A percentile compares a stretch with the other conserved stretches of the same genome.
These are phyloP conservation scores for Diversispora eburnea DNA, from an alignment of 192 early-diverging fungal species.

Conservation along the genomic window DNA sequence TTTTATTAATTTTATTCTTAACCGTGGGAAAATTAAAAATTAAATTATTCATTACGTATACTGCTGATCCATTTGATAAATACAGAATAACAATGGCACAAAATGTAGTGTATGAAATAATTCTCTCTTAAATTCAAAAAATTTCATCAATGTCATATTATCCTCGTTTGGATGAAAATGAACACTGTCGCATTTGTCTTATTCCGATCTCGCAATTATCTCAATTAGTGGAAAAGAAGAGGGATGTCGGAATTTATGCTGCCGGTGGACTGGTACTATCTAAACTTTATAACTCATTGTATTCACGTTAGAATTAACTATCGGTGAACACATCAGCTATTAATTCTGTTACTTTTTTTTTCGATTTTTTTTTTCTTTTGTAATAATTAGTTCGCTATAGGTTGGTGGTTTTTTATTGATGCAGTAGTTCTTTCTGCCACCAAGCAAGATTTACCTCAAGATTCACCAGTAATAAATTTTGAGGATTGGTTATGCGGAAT, in stretches of 20 bases:
- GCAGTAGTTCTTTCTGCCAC: constrained; percentile 42
- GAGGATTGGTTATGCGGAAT: constrained; percentile 62
- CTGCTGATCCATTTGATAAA: no score
- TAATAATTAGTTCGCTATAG: constrained; percentile 47
- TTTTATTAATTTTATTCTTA: no score
- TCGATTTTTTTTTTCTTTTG: background rate
- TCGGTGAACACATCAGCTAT: no score
- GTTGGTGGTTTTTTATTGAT: constrained; percentile 65
- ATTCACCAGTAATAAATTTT: constrained; percentile 38
- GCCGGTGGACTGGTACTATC: constrained; percentile 38
- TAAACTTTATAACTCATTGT: no score
- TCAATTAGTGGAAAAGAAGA: constrained; percentile 35
- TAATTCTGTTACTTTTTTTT: background rate
- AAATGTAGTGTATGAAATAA: no score
- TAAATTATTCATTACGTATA: no score
- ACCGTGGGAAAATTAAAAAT: no score
- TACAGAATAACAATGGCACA: no score
- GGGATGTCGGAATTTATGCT: constrained; percentile 40
- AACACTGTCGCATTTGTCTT: constrained; percentile 34
- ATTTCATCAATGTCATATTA: no score
- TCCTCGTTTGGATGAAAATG: background rate
- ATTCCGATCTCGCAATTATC: constrained; percentile 38
- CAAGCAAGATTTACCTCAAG: constrained; percentile 26
- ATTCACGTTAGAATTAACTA: no score
- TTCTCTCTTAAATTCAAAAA: no score